Conservation (phyloP, 108 stramenopile genomes). For the Discostella stelligeroides region DNA sequence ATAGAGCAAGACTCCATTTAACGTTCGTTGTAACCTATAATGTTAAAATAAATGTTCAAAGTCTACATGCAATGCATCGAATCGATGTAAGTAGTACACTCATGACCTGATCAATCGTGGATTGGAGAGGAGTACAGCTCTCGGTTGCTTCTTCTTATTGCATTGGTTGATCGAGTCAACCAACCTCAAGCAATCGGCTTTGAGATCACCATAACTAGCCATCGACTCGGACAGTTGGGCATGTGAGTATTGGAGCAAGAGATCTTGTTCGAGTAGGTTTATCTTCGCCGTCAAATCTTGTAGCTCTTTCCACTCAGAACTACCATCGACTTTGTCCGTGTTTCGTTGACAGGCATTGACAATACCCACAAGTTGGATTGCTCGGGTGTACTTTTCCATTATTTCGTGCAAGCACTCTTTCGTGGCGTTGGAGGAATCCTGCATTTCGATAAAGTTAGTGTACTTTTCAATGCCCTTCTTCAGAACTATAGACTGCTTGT, state of each 20-base stretch:
- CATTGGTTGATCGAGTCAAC: conserved; percentile 2
- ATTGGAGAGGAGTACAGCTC: no score
- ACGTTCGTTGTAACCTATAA: no score
- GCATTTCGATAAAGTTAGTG: conserved; percentile 3
- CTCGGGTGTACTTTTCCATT: conserved; percentile 18
- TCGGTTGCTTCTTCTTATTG: not conserved
- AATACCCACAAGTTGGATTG: conserved; percentile 12
- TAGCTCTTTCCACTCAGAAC: conserved; percentile 19
- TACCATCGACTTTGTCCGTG: conserved; percentile 1
- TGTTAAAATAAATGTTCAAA: no score
- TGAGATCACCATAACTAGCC: conserved; percentile 8
- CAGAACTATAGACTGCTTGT: conserved; percentile 11
- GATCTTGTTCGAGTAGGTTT: conserved; percentile 4
- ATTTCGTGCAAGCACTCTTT: conserved; percentile 19
- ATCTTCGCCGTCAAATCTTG: conserved; percentile 17
- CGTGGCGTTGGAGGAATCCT: conserved; percentile 22
- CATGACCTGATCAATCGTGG: no score
- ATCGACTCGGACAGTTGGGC: conserved; percentile 8
- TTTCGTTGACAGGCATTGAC: not conserved
- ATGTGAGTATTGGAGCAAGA: not conserved
- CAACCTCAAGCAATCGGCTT: conserved; percentile 19
- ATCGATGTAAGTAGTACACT: no score
- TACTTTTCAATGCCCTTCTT: conserved; percentile 18
- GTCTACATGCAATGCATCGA: no score
- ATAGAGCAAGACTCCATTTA: no score